Base-by-base conservation (phyloP, 306 rosid genomes). In the Sophora flavescens region DNA sequence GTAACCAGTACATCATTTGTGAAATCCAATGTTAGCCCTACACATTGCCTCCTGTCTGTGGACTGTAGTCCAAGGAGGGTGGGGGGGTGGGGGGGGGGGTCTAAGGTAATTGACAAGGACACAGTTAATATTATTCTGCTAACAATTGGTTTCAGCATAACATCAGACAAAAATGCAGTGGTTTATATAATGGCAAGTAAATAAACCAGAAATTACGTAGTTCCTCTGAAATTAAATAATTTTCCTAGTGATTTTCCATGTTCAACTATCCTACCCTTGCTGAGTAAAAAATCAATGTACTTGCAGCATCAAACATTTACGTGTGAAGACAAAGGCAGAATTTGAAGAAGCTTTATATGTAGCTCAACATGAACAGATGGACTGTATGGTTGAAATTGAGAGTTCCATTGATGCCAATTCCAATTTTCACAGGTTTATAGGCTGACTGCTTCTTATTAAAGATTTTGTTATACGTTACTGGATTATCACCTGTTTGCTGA, bases 371-470 rank as follows among this genome's bases (percentile, higher is more conserved):
- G 93, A 85, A 69, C 87, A 76, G 48, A 66, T 63, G 74, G 97
- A 94, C 72, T 86, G 79, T 79, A 61, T 94, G 65, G 80, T 94
- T 73, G 98, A 94, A 85, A 89, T 94, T 57, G 91, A 84, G 80
- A 88, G 98, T 84, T 88, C 90, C 78, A 90, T 94, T 72, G 92
- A 86, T 56, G 76, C 86, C 85, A 94, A 91, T 80, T 87, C 98
- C 36, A 83, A 79, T 70, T 90, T 89, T 76, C 97, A 92, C 95
- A 94, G 98, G 98, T 89, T 78, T 68, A 80, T 86, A 63, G 65
- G 66, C 36, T 48, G 22, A 33, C 48, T 65, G 50, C 79, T 79
- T 63, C 67, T 77, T 62, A 50, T 45, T 52, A 63, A 69, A 72
- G 16, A 77, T 74, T 75, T 48, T 28, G 60, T 74, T 63, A 11